These are phyloP conservation scores for Globisporangium solare DNA, from an alignment of 352 stramenopile genomes.

Conservation along the genomic window DNA sequence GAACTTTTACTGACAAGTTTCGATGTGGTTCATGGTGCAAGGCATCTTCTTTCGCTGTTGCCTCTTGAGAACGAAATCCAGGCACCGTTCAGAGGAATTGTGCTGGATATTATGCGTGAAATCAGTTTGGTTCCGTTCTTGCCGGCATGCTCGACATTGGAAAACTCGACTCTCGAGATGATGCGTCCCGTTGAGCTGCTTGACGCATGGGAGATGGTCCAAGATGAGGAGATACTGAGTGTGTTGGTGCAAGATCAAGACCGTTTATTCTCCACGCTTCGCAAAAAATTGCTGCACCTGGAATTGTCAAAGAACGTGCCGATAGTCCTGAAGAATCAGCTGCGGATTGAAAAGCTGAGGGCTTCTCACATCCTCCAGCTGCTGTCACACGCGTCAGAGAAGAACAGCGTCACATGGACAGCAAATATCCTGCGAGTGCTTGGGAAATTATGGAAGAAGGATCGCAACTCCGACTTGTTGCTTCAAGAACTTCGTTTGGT, in stretches of 20 bases:
- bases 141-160: conserved; percentile 8
- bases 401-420: conserved; percentile 33
- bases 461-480: conserved; percentile 39
- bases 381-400: conserved; percentile 28
- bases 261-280: conserved; percentile 24
- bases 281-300: conserved; percentile 52
- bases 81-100: conserved; percentile 55
- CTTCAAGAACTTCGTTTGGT: conserved; percentile 66
- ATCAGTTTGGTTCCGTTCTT: conserved; percentile 52
- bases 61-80: conserved; percentile 72
- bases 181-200: conserved; percentile 37
- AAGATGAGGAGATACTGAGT: conserved; percentile 14
- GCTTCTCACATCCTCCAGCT: conserved; percentile 59
- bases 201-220: conserved; percentile 31
- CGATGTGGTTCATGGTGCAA: conserved; percentile 18
- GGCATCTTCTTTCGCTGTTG: conserved; percentile 42
- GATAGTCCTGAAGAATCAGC: conserved; percentile 42
- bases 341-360: conserved; percentile 63
- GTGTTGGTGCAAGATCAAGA: conserved; percentile 14
- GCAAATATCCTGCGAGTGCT: conserved; percentile 44
- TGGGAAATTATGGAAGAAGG: conserved; percentile 50
- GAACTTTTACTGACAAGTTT: conserved; percentile 2
- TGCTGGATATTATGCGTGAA: conserved; percentile 54
- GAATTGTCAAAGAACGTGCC: conserved; percentile 33
- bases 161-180: conserved; percentile 6